Percentiles rank a stretch among this genome's conserved stretches.
Conservation (phyloP, 305 asterid species). For the Plantago rigida region DNA sequence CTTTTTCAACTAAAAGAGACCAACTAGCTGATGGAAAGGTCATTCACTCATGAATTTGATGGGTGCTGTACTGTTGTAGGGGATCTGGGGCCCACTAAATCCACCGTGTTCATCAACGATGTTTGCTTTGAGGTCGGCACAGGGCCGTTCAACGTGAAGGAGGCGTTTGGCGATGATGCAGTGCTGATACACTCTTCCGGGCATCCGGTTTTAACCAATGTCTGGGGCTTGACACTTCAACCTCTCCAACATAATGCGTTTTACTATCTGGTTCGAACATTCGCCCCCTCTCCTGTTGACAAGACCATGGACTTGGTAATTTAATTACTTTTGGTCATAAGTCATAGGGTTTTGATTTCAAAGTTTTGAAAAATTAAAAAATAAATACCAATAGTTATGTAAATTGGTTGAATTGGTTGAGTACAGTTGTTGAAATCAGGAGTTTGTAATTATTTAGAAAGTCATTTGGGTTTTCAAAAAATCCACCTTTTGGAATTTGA, state of each 20-base stretch:
- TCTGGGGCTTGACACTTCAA: constrained; percentile 68
- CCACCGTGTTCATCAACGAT: constrained; percentile 79
- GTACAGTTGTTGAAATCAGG: no score
- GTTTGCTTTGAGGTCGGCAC: constrained; percentile 72
- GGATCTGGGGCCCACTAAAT: constrained; percentile 36
- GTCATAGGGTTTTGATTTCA: no score
- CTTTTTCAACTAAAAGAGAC: neutral
- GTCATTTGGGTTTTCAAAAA: no score
- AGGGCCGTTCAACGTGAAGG: constrained; percentile 62
- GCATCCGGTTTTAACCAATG: constrained; percentile 66
- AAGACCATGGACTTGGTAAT: constrained; percentile 47
- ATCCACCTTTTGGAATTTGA: no score
- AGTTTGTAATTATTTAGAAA: no score
- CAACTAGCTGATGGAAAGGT: neutral
- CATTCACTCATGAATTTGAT: neutral
- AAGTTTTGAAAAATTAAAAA: no score
- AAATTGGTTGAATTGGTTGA: no score
- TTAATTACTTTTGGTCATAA: no score
- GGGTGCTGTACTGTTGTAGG: constrained; percentile 30
- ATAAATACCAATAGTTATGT: neutral
- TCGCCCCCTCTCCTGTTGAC: constrained; percentile 30
- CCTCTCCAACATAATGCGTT: constrained; percentile 80
- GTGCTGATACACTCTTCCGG: constrained; percentile 66
- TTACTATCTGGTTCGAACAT: constrained; percentile 67
- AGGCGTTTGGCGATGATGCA: constrained; percentile 78